Evolutionary conservation across 2,329 filamentous ascomycete species (phyloP).

Genomic region (Plectosphaerella sp.): DNA sequence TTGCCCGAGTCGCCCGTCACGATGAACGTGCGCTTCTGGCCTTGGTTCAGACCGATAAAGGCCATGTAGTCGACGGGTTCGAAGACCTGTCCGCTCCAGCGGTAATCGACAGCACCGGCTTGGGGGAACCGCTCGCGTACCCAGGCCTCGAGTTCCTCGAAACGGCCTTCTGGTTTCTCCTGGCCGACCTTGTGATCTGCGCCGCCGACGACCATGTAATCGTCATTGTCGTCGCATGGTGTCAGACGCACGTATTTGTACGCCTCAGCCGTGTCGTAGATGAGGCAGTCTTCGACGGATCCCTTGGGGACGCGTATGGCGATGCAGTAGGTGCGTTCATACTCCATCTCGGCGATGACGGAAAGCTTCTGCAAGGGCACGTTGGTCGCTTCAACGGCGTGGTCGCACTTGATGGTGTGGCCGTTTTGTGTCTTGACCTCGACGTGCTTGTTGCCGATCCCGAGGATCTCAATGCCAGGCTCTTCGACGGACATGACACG

Average conservation of each 20-base stretch:
- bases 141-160: slow-evolving; percentile 48
- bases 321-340: slow-evolving; percentile 51
- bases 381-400: slow-evolving; percentile 49
- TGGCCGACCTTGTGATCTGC: slow-evolving; percentile 57
- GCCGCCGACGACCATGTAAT: slow-evolving; percentile 53
- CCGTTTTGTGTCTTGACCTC: slow-evolving; percentile 40
- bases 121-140: slow-evolving; percentile 46
- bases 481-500: slow-evolving; percentile 43
- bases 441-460: slow-evolving; percentile 39
- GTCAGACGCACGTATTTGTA: slow-evolving; percentile 55
- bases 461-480: slow-evolving; percentile 37
- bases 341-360: slow-evolving; percentile 48
- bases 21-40: slow-evolving; percentile 44
- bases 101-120: slow-evolving; percentile 45
- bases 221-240: slow-evolving; percentile 44
- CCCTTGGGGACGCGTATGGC: slow-evolving; percentile 49
- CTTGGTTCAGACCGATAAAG: slow-evolving; percentile 52
- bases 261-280: slow-evolving; percentile 49
- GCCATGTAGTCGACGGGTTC: slow-evolving; percentile 51
- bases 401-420: slow-evolving; percentile 39
- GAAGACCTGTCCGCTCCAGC: slow-evolving; percentile 54
- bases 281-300: slow-evolving; percentile 46
- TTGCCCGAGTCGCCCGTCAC: slow-evolving; percentile 55
- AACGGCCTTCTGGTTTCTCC: slow-evolving; percentile 37
- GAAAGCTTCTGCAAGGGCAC: slow-evolving; percentile 52